Conservation (phyloP, 192 early-diverging fungal species). For the Anaeromyces robustus region DNA sequence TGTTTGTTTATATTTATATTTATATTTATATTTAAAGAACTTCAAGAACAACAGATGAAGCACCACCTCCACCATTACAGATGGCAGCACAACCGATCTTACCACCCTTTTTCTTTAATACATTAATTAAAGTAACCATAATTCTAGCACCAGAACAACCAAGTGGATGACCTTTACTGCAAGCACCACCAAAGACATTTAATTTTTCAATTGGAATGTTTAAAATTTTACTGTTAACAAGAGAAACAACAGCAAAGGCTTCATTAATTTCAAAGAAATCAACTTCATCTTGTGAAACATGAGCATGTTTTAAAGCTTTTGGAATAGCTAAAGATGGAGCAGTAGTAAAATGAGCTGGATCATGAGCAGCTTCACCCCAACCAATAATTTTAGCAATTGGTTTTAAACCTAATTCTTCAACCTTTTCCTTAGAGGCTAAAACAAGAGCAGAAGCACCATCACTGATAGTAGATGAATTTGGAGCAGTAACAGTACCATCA, state of each 20-base stretch:
- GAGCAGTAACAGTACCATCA: constrained; percentile 85
- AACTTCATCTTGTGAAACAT: constrained; percentile 67
- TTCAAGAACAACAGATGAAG: constrained; percentile 69
- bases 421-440: constrained; percentile 60
- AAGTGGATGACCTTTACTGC: constrained; percentile 94
- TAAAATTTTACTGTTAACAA: constrained; percentile 73
- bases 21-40: constrained; percentile 16
- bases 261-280: constrained; percentile 93
- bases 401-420: constrained; percentile 56
- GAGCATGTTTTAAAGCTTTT: constrained; percentile 77
- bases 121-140: constrained; percentile 59
- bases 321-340: constrained; percentile 86
- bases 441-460: constrained; percentile 90
- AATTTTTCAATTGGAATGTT: constrained; percentile 56
- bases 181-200: constrained; percentile 90
- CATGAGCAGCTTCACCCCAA: constrained; percentile 78
- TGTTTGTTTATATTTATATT: neutral
- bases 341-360: constrained; percentile 87
- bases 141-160: constrained; percentile 88
- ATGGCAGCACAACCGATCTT: constrained; percentile 83
- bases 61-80: constrained; percentile 95
- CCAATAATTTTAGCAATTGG: constrained; percentile 78
- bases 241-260: constrained; percentile 85
- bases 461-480: constrained; percentile 87
- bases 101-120: constrained; percentile 50